phyloP scores from a whole-genome alignment of 768 basidiomycete genomes.

The Naganishia vishniacii region DNA sequence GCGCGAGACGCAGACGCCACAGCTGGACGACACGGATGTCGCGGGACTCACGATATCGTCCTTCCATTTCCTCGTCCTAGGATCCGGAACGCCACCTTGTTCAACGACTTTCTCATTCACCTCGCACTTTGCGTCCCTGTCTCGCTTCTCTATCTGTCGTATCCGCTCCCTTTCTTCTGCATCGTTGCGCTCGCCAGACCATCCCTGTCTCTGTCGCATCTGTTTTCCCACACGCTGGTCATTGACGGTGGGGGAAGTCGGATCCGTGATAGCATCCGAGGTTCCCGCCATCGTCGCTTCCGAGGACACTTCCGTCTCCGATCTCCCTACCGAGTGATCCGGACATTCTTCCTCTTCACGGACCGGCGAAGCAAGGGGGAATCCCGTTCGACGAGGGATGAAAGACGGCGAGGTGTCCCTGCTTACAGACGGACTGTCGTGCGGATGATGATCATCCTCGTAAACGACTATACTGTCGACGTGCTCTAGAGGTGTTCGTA shows the following conservation, averaged over 20 bases:
- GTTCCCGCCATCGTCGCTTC: not conserved
- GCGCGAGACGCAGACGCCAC: no score
- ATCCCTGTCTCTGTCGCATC: constrained; percentile 7
- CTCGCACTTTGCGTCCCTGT: not conserved
- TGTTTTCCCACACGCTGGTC: no score
- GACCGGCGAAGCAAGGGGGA: constrained; percentile 3
- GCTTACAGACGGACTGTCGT: not conserved
- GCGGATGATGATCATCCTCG: constrained; percentile 23
- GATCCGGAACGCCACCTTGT: not conserved
- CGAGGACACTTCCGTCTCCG: not conserved
- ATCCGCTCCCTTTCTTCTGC: constrained; percentile 6
- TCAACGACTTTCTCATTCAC: not conserved
- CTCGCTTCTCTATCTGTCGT: not conserved
- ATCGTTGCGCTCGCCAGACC: not conserved
- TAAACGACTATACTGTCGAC: constrained; percentile 17
- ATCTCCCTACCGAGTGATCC: not conserved
- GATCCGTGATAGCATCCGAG: not conserved
- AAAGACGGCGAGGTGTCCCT: not conserved
- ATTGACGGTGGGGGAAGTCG: no score
- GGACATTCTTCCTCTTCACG: constrained; percentile 13
- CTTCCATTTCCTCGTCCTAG: constrained; percentile 27
- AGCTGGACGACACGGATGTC: no score
- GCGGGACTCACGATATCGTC: constrained; percentile 29
- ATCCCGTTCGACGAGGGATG: not conserved
- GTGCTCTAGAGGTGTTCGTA: constrained; percentile 22